Evolutionary conservation across 202 grass and related monocot genomes (phyloP), one percentile per base, ranked within the genome.

Genomic region (Cymbopogon flexuosus): DNA sequence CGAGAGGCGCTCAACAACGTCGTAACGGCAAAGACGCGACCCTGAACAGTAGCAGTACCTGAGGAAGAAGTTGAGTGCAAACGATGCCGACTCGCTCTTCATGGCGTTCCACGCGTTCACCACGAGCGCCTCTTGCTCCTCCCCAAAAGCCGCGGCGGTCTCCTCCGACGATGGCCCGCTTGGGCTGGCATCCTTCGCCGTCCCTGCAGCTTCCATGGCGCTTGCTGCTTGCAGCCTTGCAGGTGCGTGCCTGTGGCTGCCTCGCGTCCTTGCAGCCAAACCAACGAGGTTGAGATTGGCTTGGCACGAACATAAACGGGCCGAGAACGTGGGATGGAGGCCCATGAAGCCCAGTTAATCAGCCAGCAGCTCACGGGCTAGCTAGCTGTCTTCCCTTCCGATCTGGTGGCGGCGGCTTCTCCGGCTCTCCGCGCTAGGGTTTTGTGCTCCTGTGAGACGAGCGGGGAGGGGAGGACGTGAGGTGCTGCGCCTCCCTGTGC

Each of bases 41-140:
- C 31, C 5, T 52, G 72, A 10, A 33, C 24, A 29, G 22, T 6
- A n/a, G 22, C 3, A 24, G 57, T 61, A 90, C 88, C 91, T 83
- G 56, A 88, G 62, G 79, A 90, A 90, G 56, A 90, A 93, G 63
- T 88, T 84, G 74, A 88, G 77, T 35, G 81, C 82, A 19, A 86
- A 42, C 78, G 65, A 69, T 13, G 74, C 70, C 11, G 78, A 62
- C 56, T 90, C 47, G 6, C 5, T 80, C 47, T 85, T 89, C 81
- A 93, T 90, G 88, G 62, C 68, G 31, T 69, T 79, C 91, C 88
- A 93, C 45, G 91, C 71, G 36, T 43, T 33, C 5, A 70, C 68
- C 42, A 93, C 82, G 11, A 93, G 82, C 19, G 68, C 78, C 88
- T 90, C 87, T 24, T 85, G 85, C 73, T 88, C 88, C 56, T 78